A percentile compares a stretch with the other conserved stretches of the same genome.
Conservation (phyloP, 2,329 filamentous ascomycete species). For the Chrysoporthe cubensis region DNA sequence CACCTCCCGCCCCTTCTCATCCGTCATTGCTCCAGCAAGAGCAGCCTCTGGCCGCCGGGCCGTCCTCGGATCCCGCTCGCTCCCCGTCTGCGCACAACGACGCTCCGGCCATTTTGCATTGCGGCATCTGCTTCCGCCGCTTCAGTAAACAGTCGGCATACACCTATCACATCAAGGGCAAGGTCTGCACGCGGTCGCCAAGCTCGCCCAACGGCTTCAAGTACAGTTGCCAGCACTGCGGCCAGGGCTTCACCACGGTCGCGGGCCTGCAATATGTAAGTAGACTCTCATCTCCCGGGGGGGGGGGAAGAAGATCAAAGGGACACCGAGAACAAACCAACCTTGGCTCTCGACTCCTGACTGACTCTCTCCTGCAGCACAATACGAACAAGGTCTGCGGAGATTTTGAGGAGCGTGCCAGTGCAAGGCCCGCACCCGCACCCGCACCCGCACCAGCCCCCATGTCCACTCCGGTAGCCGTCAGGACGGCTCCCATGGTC, state of each 20-base stretch:
- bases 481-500: slow-evolving; percentile 26
- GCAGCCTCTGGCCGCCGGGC: slow-evolving; percentile 41
- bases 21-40: slow-evolving; percentile 27
- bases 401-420: slow-evolving; percentile 37
- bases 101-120: slow-evolving; percentile 10
- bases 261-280: slow-evolving; percentile 48
- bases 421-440: slow-evolving; percentile 6
- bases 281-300: slow-evolving; percentile 2
- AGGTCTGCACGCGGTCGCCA: slow-evolving; percentile 39
- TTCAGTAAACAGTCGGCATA: slow-evolving; percentile 24
- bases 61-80: slow-evolving; percentile 14
- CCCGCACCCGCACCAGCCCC: background rate
- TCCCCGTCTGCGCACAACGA: background rate
- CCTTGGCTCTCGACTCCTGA: slow-evolving; percentile 11
- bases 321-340: no score
- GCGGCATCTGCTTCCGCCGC: slow-evolving; percentile 27
- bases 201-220: slow-evolving; percentile 36
- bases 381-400: slow-evolving; percentile 51
- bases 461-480: slow-evolving; percentile 24
- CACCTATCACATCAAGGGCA: slow-evolving; percentile 41
- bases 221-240: slow-evolving; percentile 51
- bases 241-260: slow-evolving; percentile 47
- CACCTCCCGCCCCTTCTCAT: background rate
- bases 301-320: no score
- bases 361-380: slow-evolving; percentile 38